Base-by-base conservation (phyloP, 768 basidiomycete genomes). In the Daedalea quercina region DNA sequence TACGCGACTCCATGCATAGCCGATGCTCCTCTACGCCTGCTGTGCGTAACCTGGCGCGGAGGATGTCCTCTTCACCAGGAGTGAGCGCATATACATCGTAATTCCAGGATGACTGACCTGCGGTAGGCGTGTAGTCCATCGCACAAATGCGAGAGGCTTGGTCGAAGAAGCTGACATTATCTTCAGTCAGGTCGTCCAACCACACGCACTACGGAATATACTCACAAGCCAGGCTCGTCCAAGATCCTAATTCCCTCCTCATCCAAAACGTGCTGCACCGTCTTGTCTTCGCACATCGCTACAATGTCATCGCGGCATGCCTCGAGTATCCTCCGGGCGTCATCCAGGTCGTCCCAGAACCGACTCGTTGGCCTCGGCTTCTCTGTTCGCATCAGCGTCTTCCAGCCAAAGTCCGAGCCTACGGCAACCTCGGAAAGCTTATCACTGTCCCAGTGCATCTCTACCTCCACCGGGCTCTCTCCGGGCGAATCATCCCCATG, bases 161-260 rank as follows among this genome's bases (percentile, higher is more conserved):
- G 56, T 80, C 70, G 49, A 87, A 62, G 61, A 86, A 86, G 62
- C 85, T 87, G 28, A 31, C 6, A 4, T 6, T 11, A 31, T 11
- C 28, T 4, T 31, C 28, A 31, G 28, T 31, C 28, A 11, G 11
- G 28, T 6, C 11, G 28, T 31, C 33, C 22, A 48, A 37, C 31
- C 33, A 33, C 3, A 20, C 26, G 23, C 22, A 46, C 42, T 19
- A 40, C 19, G 15, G 19, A 19, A 4, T 8, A 77, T 8, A 77
- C 81, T 64, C 57, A 84, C 82, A 83, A 85, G 47, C 80, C 79
- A 25, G 80, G 74, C 57, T 82, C 80, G 50, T 82, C 80, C 62
- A 79, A 71, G 44, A 83, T 67, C 9, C 61, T 57, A 34, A 84
- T 73, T 3, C 75, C 73, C 44, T 74, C 71, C 17, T 69, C 64